Percentiles rank a stretch among this genome's conserved stretches.
Evolutionary conservation across 2,329 filamentous ascomycete species (phyloP).

Genomic region (Ophiostoma montium): DNA sequence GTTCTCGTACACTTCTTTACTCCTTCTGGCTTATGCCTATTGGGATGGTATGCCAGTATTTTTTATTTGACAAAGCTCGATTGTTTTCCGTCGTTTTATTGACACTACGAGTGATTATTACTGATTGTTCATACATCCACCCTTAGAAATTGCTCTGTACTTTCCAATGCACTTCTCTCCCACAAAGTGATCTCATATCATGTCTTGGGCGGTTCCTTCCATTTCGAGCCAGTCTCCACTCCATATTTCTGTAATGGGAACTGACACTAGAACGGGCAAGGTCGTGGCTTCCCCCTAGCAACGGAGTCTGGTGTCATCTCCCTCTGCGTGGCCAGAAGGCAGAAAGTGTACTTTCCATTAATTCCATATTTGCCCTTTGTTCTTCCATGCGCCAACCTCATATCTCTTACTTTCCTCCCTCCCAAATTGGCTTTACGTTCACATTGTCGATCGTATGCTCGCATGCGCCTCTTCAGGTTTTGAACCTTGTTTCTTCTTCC

Average conservation of each 20-base stretch:
- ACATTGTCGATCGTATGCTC: not conserved
- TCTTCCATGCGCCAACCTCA: slow-evolving; percentile 1
- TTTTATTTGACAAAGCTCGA: too few species aligned
- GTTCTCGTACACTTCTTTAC: too few species aligned
- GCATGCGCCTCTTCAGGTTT: too few species aligned
- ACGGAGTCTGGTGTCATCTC: not conserved
- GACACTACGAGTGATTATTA: too few species aligned
- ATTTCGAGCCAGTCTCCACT: not conserved
- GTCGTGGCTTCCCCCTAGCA: slow-evolving; percentile 2
- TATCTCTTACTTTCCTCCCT: not conserved
- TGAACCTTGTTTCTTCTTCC: too few species aligned
- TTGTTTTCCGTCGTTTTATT: too few species aligned
- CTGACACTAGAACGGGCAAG: slow-evolving; percentile 1
- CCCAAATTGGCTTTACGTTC: not conserved
- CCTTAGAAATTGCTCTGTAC: too few species aligned
- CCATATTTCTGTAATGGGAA: slow-evolving; percentile 2
- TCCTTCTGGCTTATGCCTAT: too few species aligned
- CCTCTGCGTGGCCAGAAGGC: not conserved
- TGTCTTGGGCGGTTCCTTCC: slow-evolving; percentile 1
- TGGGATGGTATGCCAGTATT: too few species aligned
- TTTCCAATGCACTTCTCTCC: too few species aligned
- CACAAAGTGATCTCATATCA: not conserved
- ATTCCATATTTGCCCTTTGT: slow-evolving; percentile 1
- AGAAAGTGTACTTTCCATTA: not conserved
- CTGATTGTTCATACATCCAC: too few species aligned